These are phyloP conservation scores for Salix caprea DNA, from an alignment of 345 rosid species.

Conservation along the genomic window DNA sequence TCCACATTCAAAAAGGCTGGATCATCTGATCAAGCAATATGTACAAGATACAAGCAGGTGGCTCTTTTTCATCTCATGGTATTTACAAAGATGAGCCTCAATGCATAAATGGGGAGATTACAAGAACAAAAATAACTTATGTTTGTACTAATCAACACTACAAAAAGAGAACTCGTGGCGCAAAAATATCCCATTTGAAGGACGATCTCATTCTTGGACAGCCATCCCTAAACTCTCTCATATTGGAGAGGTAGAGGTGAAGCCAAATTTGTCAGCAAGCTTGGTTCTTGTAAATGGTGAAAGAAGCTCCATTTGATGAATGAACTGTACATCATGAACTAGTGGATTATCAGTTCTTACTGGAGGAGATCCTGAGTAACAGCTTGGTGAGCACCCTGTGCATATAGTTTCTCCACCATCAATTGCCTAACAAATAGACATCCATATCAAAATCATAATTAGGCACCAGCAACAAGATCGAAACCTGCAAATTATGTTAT, in stretches of 20 bases:
- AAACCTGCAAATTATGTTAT: neutral
- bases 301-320: constrained; percentile 61
- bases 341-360: constrained; percentile 69
- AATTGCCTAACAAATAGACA: constrained; percentile 10
- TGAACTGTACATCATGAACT: constrained; percentile 59
- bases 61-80: neutral
- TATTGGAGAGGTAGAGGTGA: constrained; percentile 34
- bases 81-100: constrained; percentile 4
- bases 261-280: constrained; percentile 39
- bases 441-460: neutral
- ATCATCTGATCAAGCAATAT: neutral
- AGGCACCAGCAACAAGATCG: neutral
- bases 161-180: neutral
- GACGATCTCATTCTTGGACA: neutral
- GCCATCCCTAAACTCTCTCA: constrained; percentile 1
- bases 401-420: constrained; percentile 37
- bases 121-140: neutral
- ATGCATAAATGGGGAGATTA: neutral
- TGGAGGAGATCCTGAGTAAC: constrained; percentile 75
- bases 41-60: neutral
- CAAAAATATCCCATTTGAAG: neutral
- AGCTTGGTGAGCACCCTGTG: constrained; percentile 37
- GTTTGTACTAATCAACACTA: neutral
- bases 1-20: neutral
- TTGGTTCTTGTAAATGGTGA: constrained; percentile 55